A percentile compares a stretch with the other conserved stretches of the same genome.
Conservation (phyloP, 2,329 filamentous ascomycete genomes). For the Coleophoma eucalyptorum region DNA sequence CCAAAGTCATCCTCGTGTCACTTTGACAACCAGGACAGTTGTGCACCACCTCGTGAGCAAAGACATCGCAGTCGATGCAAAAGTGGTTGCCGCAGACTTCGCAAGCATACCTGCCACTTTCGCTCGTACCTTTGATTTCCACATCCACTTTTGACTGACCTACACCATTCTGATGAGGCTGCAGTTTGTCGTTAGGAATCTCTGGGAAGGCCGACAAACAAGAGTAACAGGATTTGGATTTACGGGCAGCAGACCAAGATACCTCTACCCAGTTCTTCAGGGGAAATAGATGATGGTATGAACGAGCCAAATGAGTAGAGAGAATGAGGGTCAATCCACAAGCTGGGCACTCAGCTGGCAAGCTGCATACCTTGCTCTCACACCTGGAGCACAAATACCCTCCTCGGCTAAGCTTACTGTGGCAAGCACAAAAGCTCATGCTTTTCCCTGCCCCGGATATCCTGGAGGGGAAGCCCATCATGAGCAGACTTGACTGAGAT, state of each 20-base stretch:
- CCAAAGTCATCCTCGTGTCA: constrained; percentile 13
- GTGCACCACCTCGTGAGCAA: constrained; percentile 89
- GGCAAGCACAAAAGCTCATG: constrained; percentile 82
- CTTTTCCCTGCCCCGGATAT: constrained; percentile 65
- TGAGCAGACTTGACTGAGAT: constrained; percentile 65
- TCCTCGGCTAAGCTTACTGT: constrained; percentile 75
- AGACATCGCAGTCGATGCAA: constrained; percentile 97
- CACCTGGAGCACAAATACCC: constrained; percentile 92
- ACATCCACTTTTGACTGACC: constrained; percentile 23
- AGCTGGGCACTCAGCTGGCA: constrained; percentile 87
- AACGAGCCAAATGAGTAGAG: constrained; percentile 88
- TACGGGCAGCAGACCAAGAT: constrained; percentile 68
- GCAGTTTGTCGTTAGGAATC: constrained; percentile 4
- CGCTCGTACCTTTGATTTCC: constrained; percentile 63
- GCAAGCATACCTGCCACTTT: constrained; percentile 86
- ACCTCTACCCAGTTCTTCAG: constrained; percentile 90
- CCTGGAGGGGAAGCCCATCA: constrained; percentile 97
- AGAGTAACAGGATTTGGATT: constrained; percentile 62
- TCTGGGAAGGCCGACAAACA: constrained; percentile 72
- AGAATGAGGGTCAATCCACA: constrained; percentile 91
- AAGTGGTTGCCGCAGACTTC: constrained; percentile 86
- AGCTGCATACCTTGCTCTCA: constrained; percentile 79
- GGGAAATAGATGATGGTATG: constrained; percentile 89
- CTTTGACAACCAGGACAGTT: constrained; percentile 83
- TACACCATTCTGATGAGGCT: background rate